Conservation (phyloP, 2,329 filamentous ascomycete species). For the Cladophialophora yegresii region DNA sequence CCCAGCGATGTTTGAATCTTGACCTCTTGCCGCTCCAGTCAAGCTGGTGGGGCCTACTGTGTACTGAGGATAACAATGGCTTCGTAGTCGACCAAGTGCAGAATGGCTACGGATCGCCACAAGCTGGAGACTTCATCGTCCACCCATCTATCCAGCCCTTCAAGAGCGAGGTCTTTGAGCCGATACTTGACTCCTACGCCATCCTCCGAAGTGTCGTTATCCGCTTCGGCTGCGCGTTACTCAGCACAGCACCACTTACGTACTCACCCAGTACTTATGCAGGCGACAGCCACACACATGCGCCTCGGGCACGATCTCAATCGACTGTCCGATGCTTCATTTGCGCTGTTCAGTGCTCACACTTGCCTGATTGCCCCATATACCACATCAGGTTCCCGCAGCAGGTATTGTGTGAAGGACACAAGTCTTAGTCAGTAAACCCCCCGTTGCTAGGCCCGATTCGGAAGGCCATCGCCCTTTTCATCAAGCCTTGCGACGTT, state of each 20-base stretch:
- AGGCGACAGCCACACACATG: background rate
- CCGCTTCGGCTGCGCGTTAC: slow-evolving; percentile 9
- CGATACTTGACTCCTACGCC: background rate
- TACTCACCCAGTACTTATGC: background rate
- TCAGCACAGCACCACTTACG: slow-evolving; percentile 16
- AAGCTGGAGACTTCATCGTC: background rate
- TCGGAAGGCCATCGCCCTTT: slow-evolving; percentile 7
- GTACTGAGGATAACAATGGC: background rate
- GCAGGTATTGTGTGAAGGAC: background rate
- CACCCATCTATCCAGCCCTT: background rate
- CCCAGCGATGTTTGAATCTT: background rate
- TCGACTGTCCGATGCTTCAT: slow-evolving; percentile 11
- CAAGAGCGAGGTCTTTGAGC: background rate
- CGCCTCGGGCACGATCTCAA: slow-evolving; percentile 4
- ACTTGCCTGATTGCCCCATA: background rate
- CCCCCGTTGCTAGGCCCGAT: slow-evolving; percentile 1
- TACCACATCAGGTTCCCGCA: slow-evolving; percentile 13
- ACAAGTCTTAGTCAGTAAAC: slow-evolving; percentile 7
- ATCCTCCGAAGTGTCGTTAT: background rate
- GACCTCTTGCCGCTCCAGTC: background rate
- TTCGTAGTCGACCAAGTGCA: no score
- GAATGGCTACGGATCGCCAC: background rate
- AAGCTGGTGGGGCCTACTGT: background rate
- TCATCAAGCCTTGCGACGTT: slow-evolving; percentile 8
- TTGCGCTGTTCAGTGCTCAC: background rate